phyloP scores from a whole-genome alignment of 371 early-diverging fungal species.

The Mortierella sp. region DNA sequence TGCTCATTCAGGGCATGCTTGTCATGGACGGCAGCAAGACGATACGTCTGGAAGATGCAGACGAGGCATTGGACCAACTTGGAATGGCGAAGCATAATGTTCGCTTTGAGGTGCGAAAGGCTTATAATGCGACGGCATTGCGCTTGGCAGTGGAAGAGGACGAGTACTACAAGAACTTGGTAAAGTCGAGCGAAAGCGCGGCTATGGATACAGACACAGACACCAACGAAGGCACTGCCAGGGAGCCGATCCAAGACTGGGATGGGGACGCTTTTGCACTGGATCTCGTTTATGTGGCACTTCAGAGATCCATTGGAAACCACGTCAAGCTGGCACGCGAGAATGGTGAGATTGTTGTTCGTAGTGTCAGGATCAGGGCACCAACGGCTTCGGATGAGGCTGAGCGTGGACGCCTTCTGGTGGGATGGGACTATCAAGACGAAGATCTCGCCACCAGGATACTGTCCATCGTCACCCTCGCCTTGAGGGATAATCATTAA shows the following conservation, averaged over 20 bases:
- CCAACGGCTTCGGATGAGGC: conserved; percentile 33
- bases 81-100: conserved; percentile 47
- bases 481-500: conserved; percentile 32
- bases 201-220: conserved; percentile 20
- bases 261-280: conserved; percentile 41
- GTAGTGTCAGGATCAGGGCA: conserved; percentile 34
- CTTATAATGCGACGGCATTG: conserved; percentile 45
- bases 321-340: conserved; percentile 30
- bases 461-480: conserved; percentile 48
- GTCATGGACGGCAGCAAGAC: conserved; percentile 55
- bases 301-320: conserved; percentile 37
- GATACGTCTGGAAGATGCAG: conserved; percentile 52
- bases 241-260: conserved; percentile 25
- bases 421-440: conserved; percentile 58
- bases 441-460: conserved; percentile 56
- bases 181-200: not conserved
- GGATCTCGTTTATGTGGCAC: conserved; percentile 45
- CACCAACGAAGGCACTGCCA: not conserved
- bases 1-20: conserved; percentile 55
- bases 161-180: conserved; percentile 17
- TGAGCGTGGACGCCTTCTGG: conserved; percentile 42
- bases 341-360: conserved; percentile 23
- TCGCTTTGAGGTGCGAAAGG: conserved; percentile 50
- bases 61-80: conserved; percentile 41
- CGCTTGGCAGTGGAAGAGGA: conserved; percentile 44